phyloP scores from a whole-genome alignment of 2,329 filamentous ascomycete genomes.

The Phialophora macrospora region DNA sequence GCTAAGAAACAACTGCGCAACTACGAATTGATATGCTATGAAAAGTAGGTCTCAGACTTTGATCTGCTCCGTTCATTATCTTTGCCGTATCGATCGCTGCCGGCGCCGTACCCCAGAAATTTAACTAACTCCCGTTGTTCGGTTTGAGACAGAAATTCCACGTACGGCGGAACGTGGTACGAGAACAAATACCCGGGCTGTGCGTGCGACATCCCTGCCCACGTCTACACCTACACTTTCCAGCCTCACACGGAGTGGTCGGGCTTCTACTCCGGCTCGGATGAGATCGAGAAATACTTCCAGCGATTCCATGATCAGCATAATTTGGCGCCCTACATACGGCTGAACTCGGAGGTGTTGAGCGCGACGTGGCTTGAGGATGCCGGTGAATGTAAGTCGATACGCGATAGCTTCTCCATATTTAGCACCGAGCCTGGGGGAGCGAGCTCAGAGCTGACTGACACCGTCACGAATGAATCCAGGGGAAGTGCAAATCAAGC shows the following conservation, averaged over 20 bases:
- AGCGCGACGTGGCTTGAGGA: constrained; percentile 28
- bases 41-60: constrained; percentile 34
- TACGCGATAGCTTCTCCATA: neutral
- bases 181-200: constrained; percentile 36
- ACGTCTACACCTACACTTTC: constrained; percentile 29
- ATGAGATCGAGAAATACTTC: constrained; percentile 21
- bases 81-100: neutral
- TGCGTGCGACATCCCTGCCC: constrained; percentile 45
- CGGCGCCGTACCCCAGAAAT: neutral
- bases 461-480: neutral
- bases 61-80: neutral
- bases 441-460: neutral
- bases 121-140: neutral
- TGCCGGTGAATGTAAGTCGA: constrained; percentile 22
- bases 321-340: constrained; percentile 23
- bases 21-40: constrained; percentile 33
- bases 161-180: constrained; percentile 41
- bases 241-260: constrained; percentile 36
- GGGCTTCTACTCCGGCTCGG: constrained; percentile 18
- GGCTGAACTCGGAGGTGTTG: constrained; percentile 25
- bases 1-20: constrained; percentile 44
- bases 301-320: constrained; percentile 48
- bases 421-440: constrained; percentile 25
- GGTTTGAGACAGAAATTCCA: constrained; percentile 9
- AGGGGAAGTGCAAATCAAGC: constrained; percentile 21